Evolutionary conservation across 169 alveolate genomes (phyloP), one percentile per base, ranked within the genome.

Genomic region (Plasmodium vivax): DNA sequence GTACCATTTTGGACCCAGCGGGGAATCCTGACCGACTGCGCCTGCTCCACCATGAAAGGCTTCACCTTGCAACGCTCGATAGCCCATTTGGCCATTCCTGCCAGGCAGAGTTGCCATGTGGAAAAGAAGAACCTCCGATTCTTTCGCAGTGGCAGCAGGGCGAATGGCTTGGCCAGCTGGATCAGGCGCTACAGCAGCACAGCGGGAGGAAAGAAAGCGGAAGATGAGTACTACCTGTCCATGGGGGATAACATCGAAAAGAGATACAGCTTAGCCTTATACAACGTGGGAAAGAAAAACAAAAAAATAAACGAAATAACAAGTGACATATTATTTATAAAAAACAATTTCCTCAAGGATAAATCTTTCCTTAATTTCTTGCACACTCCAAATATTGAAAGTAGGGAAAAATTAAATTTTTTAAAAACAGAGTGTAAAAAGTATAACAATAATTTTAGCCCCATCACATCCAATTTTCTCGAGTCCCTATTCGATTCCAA

Each of bases 211-310:
- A 87, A 87, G 45, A 87, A 51, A 32, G 72, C 5, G 16, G 93
- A 71, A 58, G 93, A 85, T 51, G 94, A 87, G 54, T 80, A 90
- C 45, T 90, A 79, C 74, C 51, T 58, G 73, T 73, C 91, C 36
- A 90, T 90, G 94, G 94, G 94, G 0, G 94, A 90, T 54, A 90
- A 90, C 82, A 90, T 90, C 68, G 94, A 90, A 90, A 90, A 90
- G 73, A 38, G 94, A 27, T 90, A 90, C 54, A 90, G 94, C 38
- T 80, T 90, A 80, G 94, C 94, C 8, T 90, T 90, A 80, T 90
- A 90, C 47, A 90, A 90, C 80, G 90, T 80, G 34, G 94, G 79
- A 43, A 90, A 90, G 82, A 90, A 58, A 34, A 62, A 41, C 16
- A 90, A 90, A 43, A 90, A 90, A 71, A 62, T 90, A 68, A 90